Conservation (phyloP, 768 basidiomycete genomes). For the Suillus cothurnatus region DNA sequence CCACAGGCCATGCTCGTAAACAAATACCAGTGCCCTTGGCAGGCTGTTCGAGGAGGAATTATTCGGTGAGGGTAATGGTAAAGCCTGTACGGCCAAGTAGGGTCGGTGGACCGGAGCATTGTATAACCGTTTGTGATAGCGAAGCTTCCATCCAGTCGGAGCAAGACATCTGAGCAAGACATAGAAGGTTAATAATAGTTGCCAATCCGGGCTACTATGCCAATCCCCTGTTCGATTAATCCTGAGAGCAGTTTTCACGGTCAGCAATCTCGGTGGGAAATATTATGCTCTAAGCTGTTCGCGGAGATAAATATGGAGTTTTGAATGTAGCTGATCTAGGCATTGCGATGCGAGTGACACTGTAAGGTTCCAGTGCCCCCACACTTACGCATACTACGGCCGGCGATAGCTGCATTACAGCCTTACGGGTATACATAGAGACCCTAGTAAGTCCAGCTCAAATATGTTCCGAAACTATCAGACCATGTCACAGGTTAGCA, state of each 20-base stretch:
- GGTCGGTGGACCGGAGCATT: neutral
- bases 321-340: neutral
- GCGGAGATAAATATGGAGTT: neutral
- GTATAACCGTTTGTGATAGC: neutral
- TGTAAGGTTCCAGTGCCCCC: neutral
- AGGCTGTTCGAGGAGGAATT: neutral
- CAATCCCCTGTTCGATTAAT: neutral
- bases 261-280: neutral
- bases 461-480: neutral
- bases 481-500: neutral
- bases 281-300: neutral
- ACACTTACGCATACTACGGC: neutral
- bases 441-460: neutral
- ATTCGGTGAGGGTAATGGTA: neutral
- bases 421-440: neutral
- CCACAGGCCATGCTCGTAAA: neutral
- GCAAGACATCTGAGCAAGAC: neutral
- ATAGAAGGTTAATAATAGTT: neutral
- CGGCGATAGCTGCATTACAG: neutral
- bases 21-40: neutral
- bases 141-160: neutral
- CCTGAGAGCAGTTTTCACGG: neutral
- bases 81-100: neutral
- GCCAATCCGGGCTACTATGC: neutral
- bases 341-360: neutral